Percentiles rank a stretch among this genome's conserved stretches.
Evolutionary conservation across 805 yeast species (phyloP).

Genomic region (Phaffomyces thermotolerans): DNA sequence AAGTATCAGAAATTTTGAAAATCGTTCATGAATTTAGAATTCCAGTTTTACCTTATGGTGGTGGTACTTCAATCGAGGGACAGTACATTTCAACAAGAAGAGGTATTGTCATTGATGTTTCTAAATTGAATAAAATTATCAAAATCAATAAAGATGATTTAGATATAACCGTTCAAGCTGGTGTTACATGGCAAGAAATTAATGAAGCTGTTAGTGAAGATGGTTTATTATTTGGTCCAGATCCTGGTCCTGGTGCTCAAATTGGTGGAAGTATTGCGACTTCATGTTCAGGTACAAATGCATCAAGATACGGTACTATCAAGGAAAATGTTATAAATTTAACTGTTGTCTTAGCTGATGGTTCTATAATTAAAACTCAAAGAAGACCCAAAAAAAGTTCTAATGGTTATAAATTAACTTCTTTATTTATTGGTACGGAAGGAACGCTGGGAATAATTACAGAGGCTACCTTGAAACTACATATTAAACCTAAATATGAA

Average conservation of each 20-base stretch:
- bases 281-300: conserved; percentile 74
- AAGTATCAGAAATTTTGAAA: conserved; percentile 47
- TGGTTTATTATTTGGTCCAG: conserved; percentile 61
- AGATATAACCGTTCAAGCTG: conserved; percentile 67
- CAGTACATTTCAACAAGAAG: conserved; percentile 53
- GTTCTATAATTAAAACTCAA: conserved; percentile 63
- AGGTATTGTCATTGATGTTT: conserved; percentile 55
- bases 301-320: conserved; percentile 74
- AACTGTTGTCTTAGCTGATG: conserved; percentile 74
- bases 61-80: conserved; percentile 62
- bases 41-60: conserved; percentile 57
- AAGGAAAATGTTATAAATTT: conserved; percentile 59
- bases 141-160: conserved; percentile 53
- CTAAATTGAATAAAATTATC: conserved; percentile 50
- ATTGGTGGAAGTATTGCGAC: conserved; percentile 76
- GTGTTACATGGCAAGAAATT: conserved; percentile 70
- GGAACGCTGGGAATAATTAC: conserved; percentile 75
- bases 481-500: conserved; percentile 56
- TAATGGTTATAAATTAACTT: conserved; percentile 71
- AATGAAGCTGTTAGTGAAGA: conserved; percentile 39
- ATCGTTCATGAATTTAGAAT: conserved; percentile 43
- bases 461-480: conserved; percentile 64
- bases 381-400: conserved; percentile 67
- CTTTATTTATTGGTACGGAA: conserved; percentile 64
- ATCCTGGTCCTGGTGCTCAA: conserved; percentile 71